Evolutionary conservation across 768 basidiomycete species (phyloP).

Genomic region (Kwoniella sp.): DNA sequence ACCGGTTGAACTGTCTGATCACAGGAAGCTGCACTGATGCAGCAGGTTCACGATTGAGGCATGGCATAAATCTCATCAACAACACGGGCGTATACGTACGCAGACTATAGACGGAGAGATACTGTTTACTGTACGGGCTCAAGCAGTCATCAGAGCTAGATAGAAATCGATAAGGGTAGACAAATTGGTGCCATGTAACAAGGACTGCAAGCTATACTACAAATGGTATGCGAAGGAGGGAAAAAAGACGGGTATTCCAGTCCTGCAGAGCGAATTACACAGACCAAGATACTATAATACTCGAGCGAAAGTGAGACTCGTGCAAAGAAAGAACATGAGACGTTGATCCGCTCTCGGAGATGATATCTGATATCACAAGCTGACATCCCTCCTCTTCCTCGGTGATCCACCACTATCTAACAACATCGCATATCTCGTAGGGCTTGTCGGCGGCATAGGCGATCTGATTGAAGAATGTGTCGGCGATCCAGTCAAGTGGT

Average conservation of each 20-base stretch:
- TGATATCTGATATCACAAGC: too few species aligned
- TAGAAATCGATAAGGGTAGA: too few species aligned
- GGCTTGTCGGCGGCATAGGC: slow-evolving; percentile 31
- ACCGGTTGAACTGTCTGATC: too few species aligned
- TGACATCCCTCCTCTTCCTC: slow-evolving; percentile 23
- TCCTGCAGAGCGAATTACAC: background rate
- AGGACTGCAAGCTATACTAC: slow-evolving; percentile 8
- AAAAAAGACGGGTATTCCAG: background rate
- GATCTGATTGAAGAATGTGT: slow-evolving; percentile 21
- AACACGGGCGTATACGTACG: slow-evolving; percentile 1
- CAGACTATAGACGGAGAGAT: background rate
- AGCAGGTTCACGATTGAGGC: background rate
- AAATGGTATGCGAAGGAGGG: background rate
- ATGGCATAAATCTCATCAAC: slow-evolving; percentile 3
- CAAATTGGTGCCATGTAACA: too few species aligned
- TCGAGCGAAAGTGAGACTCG: background rate
- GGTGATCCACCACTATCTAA: slow-evolving; percentile 28
- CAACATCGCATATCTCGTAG: slow-evolving; percentile 34
- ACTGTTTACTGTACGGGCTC: background rate
- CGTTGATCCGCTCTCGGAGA: too few species aligned
- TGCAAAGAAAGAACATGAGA: too few species aligned
- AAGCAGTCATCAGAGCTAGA: background rate
- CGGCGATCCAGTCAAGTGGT: slow-evolving; percentile 24
- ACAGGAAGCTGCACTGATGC: background rate
- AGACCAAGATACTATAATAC: background rate